Evolutionary conservation across 176 grass and related monocot species (phyloP), one percentile per base, ranked within the genome.

Genomic region (Olyra latifolia): DNA sequence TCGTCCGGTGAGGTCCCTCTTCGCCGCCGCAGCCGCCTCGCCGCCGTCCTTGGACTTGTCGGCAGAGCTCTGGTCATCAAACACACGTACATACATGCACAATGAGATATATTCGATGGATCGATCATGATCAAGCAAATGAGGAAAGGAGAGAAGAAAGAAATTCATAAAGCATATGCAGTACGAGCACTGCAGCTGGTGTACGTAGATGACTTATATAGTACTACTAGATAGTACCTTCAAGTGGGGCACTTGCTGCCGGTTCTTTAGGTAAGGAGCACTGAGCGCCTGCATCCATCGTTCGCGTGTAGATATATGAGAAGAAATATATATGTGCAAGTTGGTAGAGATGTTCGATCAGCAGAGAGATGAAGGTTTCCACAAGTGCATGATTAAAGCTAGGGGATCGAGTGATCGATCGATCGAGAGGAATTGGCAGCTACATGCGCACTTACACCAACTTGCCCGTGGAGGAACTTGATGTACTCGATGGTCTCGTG

Each of bases 401-500:
- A n/a, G 32, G 32, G 32, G 32, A 35, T 35, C 32, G 32, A 35
- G 32, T 35, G 32, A 35, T 35, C 32, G 32, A 35, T 35, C 32
- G 32, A 35, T 35, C 4, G 46, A 28, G 12, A 27, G 41, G n/a
- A 50, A 32, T 19, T 70, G 65, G 65, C 66, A 35, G 76, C 32
- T 79, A 24, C 57, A 72, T 79, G 71, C 48, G 76, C 55, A 93
- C 95, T 93, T 88, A 99, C 96, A 82, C 81, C 88, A 81, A 99
- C 96, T 99, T 99, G 92, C 2, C 89, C 90, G 17, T 99, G 96
- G 69, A 99, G 92, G 76, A 91, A 99, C 84, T 93, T 99, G 81
- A 99, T 93, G 92, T 99, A 99, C 60, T 95, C 96, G 56, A 99
- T 95, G 45, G 96, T 91, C 86, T 99, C 96, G 56, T 93, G 92